A percentile compares a stretch with the other conserved stretches of the same genome.
Evolutionary conservation across 2,329 filamentous ascomycete genomes (phyloP).

Genomic region (Xylariales sp.): DNA sequence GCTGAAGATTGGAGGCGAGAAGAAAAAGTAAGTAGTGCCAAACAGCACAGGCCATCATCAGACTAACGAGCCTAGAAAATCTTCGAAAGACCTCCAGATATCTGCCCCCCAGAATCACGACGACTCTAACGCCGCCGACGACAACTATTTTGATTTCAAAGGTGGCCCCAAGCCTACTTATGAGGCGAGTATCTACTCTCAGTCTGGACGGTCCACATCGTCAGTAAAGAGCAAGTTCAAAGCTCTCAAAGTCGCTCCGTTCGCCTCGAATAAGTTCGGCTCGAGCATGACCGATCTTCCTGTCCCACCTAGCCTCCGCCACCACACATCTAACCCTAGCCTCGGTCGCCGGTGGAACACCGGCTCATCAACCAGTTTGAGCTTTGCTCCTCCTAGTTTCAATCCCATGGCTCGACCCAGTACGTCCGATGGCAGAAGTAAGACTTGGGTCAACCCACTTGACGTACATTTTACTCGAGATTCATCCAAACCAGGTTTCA

Average conservation of each 20-base stretch:
- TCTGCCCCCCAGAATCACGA: slow-evolving; percentile 41
- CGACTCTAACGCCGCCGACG: slow-evolving; percentile 25
- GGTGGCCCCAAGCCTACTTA: slow-evolving; percentile 25
- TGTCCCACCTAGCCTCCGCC: slow-evolving; percentile 46
- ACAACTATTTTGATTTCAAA: slow-evolving; percentile 34
- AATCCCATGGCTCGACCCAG: slow-evolving; percentile 49
- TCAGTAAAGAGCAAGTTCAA: slow-evolving; percentile 42
- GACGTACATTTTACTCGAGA: slow-evolving; percentile 58
- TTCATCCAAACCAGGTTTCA: slow-evolving; percentile 40
- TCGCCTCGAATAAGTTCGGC: slow-evolving; percentile 54
- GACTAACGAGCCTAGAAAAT: slow-evolving; percentile 50
- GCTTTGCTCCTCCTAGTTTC: slow-evolving; percentile 45
- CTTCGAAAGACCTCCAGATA: slow-evolving; percentile 47
- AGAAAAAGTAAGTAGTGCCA: slow-evolving; percentile 63
- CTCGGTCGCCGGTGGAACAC: slow-evolving; percentile 52
- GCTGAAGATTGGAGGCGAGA: slow-evolving; percentile 63
- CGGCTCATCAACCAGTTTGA: slow-evolving; percentile 53
- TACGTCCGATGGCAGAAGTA: slow-evolving; percentile 51
- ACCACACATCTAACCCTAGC: slow-evolving; percentile 47
- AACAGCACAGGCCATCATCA: slow-evolving; percentile 24
- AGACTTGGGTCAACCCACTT: slow-evolving; percentile 60
- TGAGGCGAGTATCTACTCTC: slow-evolving; percentile 35
- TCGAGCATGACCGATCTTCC: slow-evolving; percentile 61
- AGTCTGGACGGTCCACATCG: slow-evolving; percentile 54
- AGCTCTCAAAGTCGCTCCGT: slow-evolving; percentile 47